Evolutionary conservation across 2,329 filamentous ascomycete genomes (phyloP).

Genomic region (Verticillium longisporum): DNA sequence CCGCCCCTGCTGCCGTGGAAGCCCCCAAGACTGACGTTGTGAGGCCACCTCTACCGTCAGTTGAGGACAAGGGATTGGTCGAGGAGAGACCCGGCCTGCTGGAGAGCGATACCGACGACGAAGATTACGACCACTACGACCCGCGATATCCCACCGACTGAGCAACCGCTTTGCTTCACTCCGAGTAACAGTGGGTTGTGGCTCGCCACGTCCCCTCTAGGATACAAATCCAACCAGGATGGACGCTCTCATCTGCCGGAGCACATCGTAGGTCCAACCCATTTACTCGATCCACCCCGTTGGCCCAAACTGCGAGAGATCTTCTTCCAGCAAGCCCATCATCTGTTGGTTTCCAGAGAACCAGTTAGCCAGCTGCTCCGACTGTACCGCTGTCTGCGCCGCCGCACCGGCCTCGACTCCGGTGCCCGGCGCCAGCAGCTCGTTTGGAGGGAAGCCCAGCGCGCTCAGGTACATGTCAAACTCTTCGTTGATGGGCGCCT

Average conservation of each 20-base stretch:
- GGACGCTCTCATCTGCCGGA: background rate
- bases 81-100: conserved; percentile 9
- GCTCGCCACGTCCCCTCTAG: no score
- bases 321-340: conserved; percentile 58
- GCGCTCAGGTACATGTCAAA: conserved; percentile 61
- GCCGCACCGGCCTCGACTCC: conserved; percentile 21
- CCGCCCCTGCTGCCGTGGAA: conserved; percentile 17
- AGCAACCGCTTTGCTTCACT: conserved; percentile 15
- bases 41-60: background rate
- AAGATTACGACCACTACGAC: conserved; percentile 64
- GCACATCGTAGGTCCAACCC: no score
- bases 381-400: conserved; percentile 18
- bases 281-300: background rate
- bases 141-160: conserved; percentile 54
- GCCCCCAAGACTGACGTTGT: background rate
- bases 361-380: conserved; percentile 54
- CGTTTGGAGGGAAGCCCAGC: conserved; percentile 49
- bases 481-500: conserved; percentile 46
- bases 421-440: conserved; percentile 12
- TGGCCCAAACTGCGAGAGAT: conserved; percentile 36
- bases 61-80: background rate
- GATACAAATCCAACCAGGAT: no score
- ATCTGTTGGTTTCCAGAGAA: conserved; percentile 60
- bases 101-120: conserved; percentile 62
- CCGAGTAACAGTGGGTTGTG: no score